Base-by-base conservation (phyloP, 208 protist species). In the Herpetomonas samuelpessoai region DNA sequence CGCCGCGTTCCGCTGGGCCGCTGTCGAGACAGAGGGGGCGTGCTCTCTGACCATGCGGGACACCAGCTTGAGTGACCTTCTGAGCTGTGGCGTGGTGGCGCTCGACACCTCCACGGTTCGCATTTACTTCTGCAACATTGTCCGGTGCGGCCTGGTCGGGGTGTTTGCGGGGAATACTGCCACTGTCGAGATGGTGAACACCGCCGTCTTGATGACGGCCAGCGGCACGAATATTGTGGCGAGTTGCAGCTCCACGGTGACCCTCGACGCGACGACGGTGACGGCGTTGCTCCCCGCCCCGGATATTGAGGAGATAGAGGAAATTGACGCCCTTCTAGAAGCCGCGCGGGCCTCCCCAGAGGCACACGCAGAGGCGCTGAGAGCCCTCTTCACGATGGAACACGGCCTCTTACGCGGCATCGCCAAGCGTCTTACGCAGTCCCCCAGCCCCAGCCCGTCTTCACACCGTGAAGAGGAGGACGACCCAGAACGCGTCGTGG, bases 11-110 rank as follows among this genome's bases (percentile, higher is more conserved):
- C 54, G 52, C 24, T 71, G 62, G 69, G 62, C 62, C 48, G 75
- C 70, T 10, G 21, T 82, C 4, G 66, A 77, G 60, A 50, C 70
- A 41, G 35, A 51, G 18, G 58, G 73, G 51, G 0, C 1, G 12
- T 55, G 68, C 0, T 22, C 35, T 18, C 38, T 57, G 18, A 25
- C 21, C 4, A 21, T 67, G 24, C n/a, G 52, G 35, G 57, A 64
- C 51, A 53, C 46, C 19, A 77, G 61, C 57, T 71, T 82, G 24
- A 19, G 28, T 22, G 54, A 62, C 12, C 51, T 74, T 14, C 50
- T 77, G n/a, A 65, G 75, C 38, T 74, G 69, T 19, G 75, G 75
- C 31, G 53, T 77, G 14, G 45, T 74, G 29, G 59, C 70, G 10
- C 12, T n/a, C 3, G 62, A 66, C 25, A 2, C 21, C 41, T 58